Conservation (phyloP, 768 basidiomycete genomes). For the Lactarius quietus region DNA sequence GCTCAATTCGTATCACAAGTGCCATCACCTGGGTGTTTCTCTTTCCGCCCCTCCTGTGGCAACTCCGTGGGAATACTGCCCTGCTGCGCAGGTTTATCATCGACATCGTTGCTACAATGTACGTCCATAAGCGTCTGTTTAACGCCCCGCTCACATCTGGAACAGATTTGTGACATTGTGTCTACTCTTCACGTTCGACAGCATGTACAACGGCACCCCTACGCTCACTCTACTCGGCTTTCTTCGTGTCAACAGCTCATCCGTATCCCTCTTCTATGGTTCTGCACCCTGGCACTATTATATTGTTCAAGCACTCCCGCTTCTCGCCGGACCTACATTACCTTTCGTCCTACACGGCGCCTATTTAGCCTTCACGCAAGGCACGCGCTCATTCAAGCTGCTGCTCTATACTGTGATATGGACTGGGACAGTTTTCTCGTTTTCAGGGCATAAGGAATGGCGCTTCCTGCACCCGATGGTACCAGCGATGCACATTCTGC, state of each 20-base stretch:
- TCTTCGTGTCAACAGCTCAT: slow-evolving; percentile 73
- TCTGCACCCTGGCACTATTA: slow-evolving; percentile 86
- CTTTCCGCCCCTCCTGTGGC: slow-evolving; percentile 55
- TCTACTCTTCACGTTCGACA: slow-evolving; percentile 48
- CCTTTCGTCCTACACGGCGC: slow-evolving; percentile 68
- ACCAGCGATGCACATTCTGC: slow-evolving; percentile 76
- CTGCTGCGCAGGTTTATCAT: slow-evolving; percentile 35
- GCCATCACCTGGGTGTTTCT: slow-evolving; percentile 81
- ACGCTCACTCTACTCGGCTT: slow-evolving; percentile 83
- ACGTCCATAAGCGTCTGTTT: slow-evolving; percentile 10
- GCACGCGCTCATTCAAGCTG: slow-evolving; percentile 30
- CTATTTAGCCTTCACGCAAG: slow-evolving; percentile 28
- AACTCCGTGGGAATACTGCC: slow-evolving; percentile 37
- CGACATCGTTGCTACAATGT: slow-evolving; percentile 48
- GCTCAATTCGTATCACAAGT: slow-evolving; percentile 85
- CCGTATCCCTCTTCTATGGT: slow-evolving; percentile 92
- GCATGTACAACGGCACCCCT: slow-evolving; percentile 59
- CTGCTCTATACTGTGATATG: slow-evolving; percentile 54
- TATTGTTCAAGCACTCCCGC: slow-evolving; percentile 77
- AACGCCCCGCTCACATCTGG: slow-evolving; percentile 2
- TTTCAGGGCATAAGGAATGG: slow-evolving; percentile 95
- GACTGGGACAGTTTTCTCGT: slow-evolving; percentile 68
- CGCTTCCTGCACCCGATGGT: slow-evolving; percentile 91
- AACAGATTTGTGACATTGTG: slow-evolving; percentile 16
- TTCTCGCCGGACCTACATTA: slow-evolving; percentile 67